These are phyloP conservation scores for Parmelia sp. DNA, from an alignment of 495 filamentous ascomycete species.

Conservation along the genomic window DNA sequence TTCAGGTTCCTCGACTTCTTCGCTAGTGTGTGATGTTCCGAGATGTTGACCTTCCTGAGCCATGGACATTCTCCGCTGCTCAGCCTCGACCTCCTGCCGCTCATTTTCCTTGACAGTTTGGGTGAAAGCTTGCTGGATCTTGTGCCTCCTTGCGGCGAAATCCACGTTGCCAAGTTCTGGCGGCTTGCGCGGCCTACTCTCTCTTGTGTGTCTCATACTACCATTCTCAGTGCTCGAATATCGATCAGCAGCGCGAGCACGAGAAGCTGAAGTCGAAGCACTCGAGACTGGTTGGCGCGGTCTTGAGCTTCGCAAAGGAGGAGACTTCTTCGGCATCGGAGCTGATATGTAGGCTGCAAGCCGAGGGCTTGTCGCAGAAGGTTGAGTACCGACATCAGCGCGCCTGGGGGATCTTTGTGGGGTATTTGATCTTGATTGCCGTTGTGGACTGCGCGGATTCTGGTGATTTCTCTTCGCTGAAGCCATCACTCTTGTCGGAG, in stretches of 20 bases:
- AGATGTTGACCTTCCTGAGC: slow-evolving; percentile 37
- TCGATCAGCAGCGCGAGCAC: slow-evolving; percentile 50
- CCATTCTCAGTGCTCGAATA: slow-evolving; percentile 39
- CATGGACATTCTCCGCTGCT: slow-evolving; percentile 35
- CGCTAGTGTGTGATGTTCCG: slow-evolving; percentile 34
- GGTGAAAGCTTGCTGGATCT: slow-evolving; percentile 74
- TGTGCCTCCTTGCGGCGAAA: slow-evolving; percentile 68
- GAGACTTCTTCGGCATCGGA: slow-evolving; percentile 58
- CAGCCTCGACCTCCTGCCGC: slow-evolving; percentile 39
- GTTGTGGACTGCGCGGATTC: slow-evolving; percentile 32
- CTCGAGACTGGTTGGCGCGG: slow-evolving; percentile 73
- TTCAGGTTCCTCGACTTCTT: slow-evolving; percentile 27
- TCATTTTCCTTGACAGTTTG: slow-evolving; percentile 67
- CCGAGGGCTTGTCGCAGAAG: slow-evolving; percentile 40
- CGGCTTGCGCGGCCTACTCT: slow-evolving; percentile 38
- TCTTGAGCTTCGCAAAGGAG: slow-evolving; percentile 73
- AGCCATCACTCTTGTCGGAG: slow-evolving; percentile 43
- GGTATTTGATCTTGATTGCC: slow-evolving; percentile 32
- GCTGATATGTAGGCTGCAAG: slow-evolving; percentile 62
- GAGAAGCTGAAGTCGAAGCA: slow-evolving; percentile 60
- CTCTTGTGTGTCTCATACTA: slow-evolving; percentile 34
- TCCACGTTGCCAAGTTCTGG: slow-evolving; percentile 65
- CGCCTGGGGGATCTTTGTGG: slow-evolving; percentile 32
- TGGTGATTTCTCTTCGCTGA: slow-evolving; percentile 40
- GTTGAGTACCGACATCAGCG: slow-evolving; percentile 32